Evolutionary conservation across 2,329 filamentous ascomycete species (phyloP).

Genomic region (Epicoccum nigrum): DNA sequence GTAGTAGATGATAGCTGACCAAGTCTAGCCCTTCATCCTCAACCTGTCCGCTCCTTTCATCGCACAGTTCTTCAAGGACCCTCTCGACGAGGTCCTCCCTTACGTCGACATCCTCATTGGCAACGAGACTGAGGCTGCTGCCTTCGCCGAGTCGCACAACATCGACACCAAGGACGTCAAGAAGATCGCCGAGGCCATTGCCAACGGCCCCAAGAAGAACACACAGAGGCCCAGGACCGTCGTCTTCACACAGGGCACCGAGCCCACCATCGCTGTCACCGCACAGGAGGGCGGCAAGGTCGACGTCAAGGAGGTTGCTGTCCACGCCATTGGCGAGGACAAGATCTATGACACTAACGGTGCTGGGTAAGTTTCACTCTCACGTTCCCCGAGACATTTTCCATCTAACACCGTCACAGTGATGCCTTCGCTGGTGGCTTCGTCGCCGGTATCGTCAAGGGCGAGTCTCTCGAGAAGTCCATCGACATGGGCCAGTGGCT

Average conservation of each 20-base stretch:
- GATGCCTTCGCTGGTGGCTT: slow-evolving; percentile 97
- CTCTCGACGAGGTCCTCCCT: slow-evolving; percentile 79
- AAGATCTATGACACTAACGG: slow-evolving; percentile 96
- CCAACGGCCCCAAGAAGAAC: slow-evolving; percentile 92
- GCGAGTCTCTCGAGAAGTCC: slow-evolving; percentile 76
- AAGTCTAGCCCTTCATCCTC: slow-evolving; percentile 72
- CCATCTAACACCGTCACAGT: slow-evolving; percentile 50
- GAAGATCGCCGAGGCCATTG: slow-evolving; percentile 84
- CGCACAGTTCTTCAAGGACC: slow-evolving; percentile 96
- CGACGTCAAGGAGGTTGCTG: slow-evolving; percentile 76
- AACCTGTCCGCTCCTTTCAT: slow-evolving; percentile 97
- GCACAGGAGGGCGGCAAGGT: slow-evolving; percentile 69
- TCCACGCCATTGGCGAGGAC: slow-evolving; percentile 76
- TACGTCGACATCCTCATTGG: slow-evolving; percentile 98
- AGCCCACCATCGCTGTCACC: slow-evolving; percentile 82
- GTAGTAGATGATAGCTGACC: slow-evolving; percentile 7
- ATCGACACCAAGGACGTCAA: slow-evolving; percentile 77
- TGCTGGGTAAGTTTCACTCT: slow-evolving; percentile 64
- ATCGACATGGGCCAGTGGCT: slow-evolving; percentile 98
- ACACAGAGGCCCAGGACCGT: slow-evolving; percentile 79
- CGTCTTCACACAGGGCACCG: slow-evolving; percentile 93
- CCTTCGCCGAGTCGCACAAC: slow-evolving; percentile 83
- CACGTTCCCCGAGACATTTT: neutral
- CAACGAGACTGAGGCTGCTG: slow-evolving; percentile 92
- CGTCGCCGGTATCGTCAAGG: slow-evolving; percentile 84